Percentiles rank a stretch among this genome's conserved stretches.
These are phyloP conservation scores for Aspergillus versicolor DNA, from an alignment of 2,329 filamentous ascomycete genomes.

Conservation along the genomic window DNA sequence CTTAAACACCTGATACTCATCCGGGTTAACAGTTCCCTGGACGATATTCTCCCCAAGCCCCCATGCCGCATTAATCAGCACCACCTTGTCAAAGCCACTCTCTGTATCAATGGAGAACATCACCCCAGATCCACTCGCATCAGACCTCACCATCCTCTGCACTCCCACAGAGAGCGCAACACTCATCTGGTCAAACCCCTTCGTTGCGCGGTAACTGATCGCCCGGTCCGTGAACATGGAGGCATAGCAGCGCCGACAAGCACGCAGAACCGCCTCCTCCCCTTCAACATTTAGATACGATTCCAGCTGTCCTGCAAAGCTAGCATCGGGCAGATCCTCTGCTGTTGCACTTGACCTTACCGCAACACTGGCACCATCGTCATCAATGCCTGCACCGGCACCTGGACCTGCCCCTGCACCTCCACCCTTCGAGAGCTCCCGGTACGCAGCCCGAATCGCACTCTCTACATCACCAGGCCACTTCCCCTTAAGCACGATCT, in stretches of 20 bases:
- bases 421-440: conserved; percentile 24
- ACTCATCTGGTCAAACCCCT: conserved; percentile 22
- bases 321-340: conserved; percentile 41
- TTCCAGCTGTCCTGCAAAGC: conserved; percentile 42
- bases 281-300: conserved; percentile 39
- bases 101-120: conserved; percentile 46
- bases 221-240: conserved; percentile 42
- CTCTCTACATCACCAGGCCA: conserved; percentile 31
- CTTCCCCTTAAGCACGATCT: conserved; percentile 30
- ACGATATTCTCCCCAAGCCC: conserved; percentile 42
- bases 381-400: too few relatives aligned
- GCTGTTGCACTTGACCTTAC: conserved; percentile 42
- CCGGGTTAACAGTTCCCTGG: conserved; percentile 40
- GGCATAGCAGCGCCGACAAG: conserved; percentile 39
- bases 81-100: conserved; percentile 39
- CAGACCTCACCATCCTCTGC: conserved; percentile 34
- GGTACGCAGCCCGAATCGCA: conserved; percentile 31
- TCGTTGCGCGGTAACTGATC: conserved; percentile 33
- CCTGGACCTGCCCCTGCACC: too few relatives aligned
- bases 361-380: conserved; percentile 30
- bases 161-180: conserved; percentile 24
- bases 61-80: conserved; percentile 42
- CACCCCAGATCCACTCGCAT: conserved; percentile 36
- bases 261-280: conserved; percentile 29
- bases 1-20: conserved; percentile 43